Evolutionary conservation across 768 basidiomycete species (phyloP).

Genomic region (Daedaleopsis sinensis): DNA sequence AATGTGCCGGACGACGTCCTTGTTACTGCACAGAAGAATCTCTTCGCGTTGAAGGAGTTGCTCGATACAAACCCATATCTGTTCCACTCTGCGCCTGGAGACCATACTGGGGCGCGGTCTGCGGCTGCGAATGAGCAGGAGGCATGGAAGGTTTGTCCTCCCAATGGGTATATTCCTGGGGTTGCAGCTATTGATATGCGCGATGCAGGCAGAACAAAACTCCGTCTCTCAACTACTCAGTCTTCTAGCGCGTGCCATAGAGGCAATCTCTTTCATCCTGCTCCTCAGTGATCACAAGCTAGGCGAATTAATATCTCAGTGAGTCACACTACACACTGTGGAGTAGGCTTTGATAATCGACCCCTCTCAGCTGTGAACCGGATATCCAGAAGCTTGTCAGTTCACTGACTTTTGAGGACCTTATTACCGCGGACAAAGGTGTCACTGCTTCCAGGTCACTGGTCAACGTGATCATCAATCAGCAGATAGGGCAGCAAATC

Average conservation of each 20-base stretch:
- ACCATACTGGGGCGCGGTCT: conserved; percentile 57
- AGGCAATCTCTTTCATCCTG: conserved; percentile 92
- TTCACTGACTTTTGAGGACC: conserved; percentile 79
- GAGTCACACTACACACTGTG: conserved; percentile 29
- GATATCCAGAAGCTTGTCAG: conserved; percentile 71
- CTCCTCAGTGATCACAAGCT: conserved; percentile 91
- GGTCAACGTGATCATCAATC: conserved; percentile 95
- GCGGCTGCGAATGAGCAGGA: conserved; percentile 73
- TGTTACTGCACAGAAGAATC: conserved; percentile 76
- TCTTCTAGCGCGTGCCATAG: conserved; percentile 84
- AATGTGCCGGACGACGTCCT: conserved; percentile 65
- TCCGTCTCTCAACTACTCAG: conserved; percentile 79
- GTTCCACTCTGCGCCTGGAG: conserved; percentile 81
- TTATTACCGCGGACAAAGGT: conserved; percentile 85
- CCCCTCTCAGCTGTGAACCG: conserved; percentile 62
- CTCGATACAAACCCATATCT: conserved; percentile 81
- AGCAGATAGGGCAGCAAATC: conserved; percentile 96
- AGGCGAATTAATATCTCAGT: conserved; percentile 84
- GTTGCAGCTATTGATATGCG: not conserved
- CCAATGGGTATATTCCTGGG: not conserved
- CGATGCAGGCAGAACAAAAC: conserved; percentile 69
- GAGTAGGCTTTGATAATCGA: conserved; percentile 8
- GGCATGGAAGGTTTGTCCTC: conserved; percentile 75
- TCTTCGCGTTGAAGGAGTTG: conserved; percentile 76
- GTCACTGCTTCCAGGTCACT: conserved; percentile 86